phyloP scores from a whole-genome alignment of 2,329 filamentous ascomycete species.

The Exophiala aquamarina region DNA sequence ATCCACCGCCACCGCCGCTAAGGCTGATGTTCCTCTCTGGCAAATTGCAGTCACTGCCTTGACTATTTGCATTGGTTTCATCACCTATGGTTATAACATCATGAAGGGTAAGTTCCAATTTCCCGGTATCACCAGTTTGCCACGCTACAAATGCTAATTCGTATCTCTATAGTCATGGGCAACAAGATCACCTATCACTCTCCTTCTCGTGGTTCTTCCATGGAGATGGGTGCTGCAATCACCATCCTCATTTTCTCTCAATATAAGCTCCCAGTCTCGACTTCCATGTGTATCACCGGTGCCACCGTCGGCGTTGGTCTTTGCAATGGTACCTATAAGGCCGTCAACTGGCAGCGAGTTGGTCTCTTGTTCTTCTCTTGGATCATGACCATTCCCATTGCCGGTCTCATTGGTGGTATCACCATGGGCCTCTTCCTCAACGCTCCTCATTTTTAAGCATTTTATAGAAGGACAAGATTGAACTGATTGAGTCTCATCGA shows the following conservation, averaged over 20 bases:
- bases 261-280: conserved; percentile 73
- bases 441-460: conserved; percentile 53
- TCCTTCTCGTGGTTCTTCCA: conserved; percentile 61
- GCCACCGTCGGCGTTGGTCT: conserved; percentile 76
- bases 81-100: conserved; percentile 80
- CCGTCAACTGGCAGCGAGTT: conserved; percentile 75
- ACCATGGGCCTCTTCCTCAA: conserved; percentile 58
- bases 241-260: conserved; percentile 76
- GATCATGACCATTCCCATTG: conserved; percentile 65
- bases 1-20: conserved; percentile 59
- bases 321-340: conserved; percentile 70
- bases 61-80: conserved; percentile 65
- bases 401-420: conserved; percentile 55
- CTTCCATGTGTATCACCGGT: conserved; percentile 77
- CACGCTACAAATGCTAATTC: conserved; percentile 16
- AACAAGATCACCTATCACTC: conserved; percentile 76
- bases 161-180: conserved; percentile 62
- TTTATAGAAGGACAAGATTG: too few relatives aligned
- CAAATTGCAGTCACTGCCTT: conserved; percentile 69
- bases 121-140: not conserved
- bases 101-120: conserved; percentile 65
- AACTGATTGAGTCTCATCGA: too few relatives aligned
- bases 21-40: conserved; percentile 70
- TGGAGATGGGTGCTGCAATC: conserved; percentile 78
- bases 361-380: conserved; percentile 66